These are phyloP conservation scores for Fonsecaea erecta DNA, from an alignment of 2,329 filamentous ascomycete genomes.

Conservation along the genomic window DNA sequence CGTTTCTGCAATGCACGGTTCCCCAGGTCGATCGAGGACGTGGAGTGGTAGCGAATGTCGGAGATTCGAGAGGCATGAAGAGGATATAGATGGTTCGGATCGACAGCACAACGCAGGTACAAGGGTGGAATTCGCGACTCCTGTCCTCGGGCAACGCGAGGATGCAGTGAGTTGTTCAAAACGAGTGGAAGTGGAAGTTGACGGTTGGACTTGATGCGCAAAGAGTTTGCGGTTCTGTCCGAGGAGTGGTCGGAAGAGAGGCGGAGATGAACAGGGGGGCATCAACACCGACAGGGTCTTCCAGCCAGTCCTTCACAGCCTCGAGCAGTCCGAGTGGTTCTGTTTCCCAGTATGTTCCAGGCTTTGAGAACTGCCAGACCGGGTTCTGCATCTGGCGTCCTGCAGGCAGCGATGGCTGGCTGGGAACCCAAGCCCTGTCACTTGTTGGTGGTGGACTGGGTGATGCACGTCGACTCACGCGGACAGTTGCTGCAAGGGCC, in stretches of 20 bases:
- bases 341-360: slow-evolving; percentile 9
- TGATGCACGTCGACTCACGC: slow-evolving; percentile 1
- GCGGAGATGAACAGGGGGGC: slow-evolving; percentile 13
- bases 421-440: not conserved
- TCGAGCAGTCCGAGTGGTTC: slow-evolving; percentile 8
- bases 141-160: not conserved
- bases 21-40: slow-evolving; percentile 2
- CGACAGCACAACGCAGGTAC: not conserved
- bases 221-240: slow-evolving; percentile 8
- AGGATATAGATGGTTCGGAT: slow-evolving; percentile 2
- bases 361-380: slow-evolving; percentile 4
- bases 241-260: slow-evolving; percentile 10
- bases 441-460: not conserved
- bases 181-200: slow-evolving; percentile 11
- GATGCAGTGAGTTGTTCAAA: slow-evolving; percentile 4
- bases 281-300: not conserved
- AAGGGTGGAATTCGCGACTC: not conserved
- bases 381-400: slow-evolving; percentile 2
- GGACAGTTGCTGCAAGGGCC: not conserved
- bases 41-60: slow-evolving; percentile 5
- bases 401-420: slow-evolving; percentile 1
- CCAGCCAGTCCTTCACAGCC: slow-evolving; percentile 15
- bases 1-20: slow-evolving; percentile 6
- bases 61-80: slow-evolving; percentile 17
- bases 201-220: not conserved